Evolutionary conservation across 176 grass and related monocot genomes (phyloP).

Genomic region (Otatea glauca): DNA sequence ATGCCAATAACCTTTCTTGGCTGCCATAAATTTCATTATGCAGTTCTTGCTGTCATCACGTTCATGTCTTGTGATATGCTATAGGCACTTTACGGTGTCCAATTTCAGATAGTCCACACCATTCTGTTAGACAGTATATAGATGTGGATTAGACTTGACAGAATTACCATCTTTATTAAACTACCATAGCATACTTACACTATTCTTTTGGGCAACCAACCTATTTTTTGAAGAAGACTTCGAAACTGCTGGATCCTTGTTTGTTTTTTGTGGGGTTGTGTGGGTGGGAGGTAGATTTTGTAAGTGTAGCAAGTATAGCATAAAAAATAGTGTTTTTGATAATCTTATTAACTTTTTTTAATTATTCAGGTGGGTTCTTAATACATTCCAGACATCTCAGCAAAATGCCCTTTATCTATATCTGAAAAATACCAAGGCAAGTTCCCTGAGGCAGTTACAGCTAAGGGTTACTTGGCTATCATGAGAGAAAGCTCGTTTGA

Average conservation of each 20-base stretch:
- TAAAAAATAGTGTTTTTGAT: too few species aligned
- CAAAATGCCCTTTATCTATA: constrained; percentile 72
- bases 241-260: background rate
- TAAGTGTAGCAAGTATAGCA: background rate
- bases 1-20: background rate
- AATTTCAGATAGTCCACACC: background rate
- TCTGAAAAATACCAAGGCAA: constrained; percentile 90
- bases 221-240: background rate
- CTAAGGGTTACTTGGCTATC: constrained; percentile 82
- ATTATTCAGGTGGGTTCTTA: too few species aligned
- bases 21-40: constrained; percentile 14
- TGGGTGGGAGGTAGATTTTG: background rate
- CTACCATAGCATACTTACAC: background rate
- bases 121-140: background rate
- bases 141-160: constrained; percentile 18
- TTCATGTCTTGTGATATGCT: background rate
- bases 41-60: background rate
- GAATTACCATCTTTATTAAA: background rate
- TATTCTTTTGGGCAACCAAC: background rate
- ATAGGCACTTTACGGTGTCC: background rate
- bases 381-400: too few species aligned
- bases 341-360: too few species aligned
- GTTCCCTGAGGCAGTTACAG: constrained; percentile 65
- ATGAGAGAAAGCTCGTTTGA: constrained; percentile 76
- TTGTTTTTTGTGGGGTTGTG: background rate